Evolutionary conservation across 495 filamentous ascomycete species (phyloP), one percentile per base, ranked within the genome.

Genomic region (Evansstolkia leycettana): DNA sequence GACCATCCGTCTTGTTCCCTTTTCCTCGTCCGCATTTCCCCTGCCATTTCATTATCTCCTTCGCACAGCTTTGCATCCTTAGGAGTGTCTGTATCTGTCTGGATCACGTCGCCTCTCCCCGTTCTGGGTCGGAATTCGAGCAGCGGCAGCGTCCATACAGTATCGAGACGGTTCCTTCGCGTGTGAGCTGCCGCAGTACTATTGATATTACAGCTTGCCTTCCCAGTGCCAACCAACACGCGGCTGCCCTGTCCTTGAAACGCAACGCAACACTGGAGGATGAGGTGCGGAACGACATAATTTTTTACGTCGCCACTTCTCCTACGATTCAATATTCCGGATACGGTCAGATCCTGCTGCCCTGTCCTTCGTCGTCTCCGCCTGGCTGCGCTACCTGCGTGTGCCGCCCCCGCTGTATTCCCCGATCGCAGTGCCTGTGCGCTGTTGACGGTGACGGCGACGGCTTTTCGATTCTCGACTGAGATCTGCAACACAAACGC

Each of bases 391-490:
- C 47, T 48, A 43, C 46, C 47, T 48, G 45, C 44, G 48, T 51
- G 43, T 40, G 39, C 40, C 40, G 32, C 43, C 52, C 54, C 52
- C 55, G 46, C 52, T 52, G 36, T 47, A 28, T 40, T 36, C 20
- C 45, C 47, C 49, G 52, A 53, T 54, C 56, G 54, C 52, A 52
- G 54, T 53, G 49, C 45, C 44, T 44, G 47, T 48, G 49, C 50
- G 49, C 43, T 46, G 43, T 54, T 37, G 40, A 48, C 46, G 41
- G 34, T 36, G 43, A 50, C 42, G 38, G 41, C 37, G 27, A 24
- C 18, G 38, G 34, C 34, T 42, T 28, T 48, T 31, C 8, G 32
- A 37, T 37, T 36, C 14, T 40, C 38, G 30, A 31, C 33, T 34
- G 33, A 24, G 41, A 32, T 31, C 18, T 12, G 13, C 15, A 13